Evolutionary conservation across 306 rosid genomes (phyloP), one percentile per base, ranked within the genome.

Genomic region (Medicago ruthenica): DNA sequence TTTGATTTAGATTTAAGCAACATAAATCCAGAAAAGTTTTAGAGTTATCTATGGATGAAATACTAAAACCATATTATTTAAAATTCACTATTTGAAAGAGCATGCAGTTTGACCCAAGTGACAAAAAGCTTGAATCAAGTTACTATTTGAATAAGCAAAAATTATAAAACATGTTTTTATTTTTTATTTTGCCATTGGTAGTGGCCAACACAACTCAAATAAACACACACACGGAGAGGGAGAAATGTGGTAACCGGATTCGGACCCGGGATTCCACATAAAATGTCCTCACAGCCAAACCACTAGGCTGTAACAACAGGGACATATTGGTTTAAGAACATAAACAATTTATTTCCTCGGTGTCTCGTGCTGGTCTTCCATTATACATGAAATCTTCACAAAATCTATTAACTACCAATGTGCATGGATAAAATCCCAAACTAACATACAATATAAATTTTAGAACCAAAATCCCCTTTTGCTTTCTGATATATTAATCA

Each of bases 101-200:
- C 31, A n/a, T 73, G 21, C 34, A 65, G 67, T 70, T 79, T 50
- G 21, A 16, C 57, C 34, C 39, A 50, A 31, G 68, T 57, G 24
- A 65, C 44, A 22, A 22, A 48, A 34, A 37, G 63, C 31, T n/a
- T 50, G 57, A 50, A n/a, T 21, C 18, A 65, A 50, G 34, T 39
- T 24, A 50, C 44, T 9, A 20, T 22, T 21, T 53, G 44, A 58
- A 60, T 20, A 36, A 78, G 45, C 11, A 44, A 61, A 78, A 21
- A 37, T 13, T 9, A 5, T 6, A 59, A 7, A 37, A 47, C 11
- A 3, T 24, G n/a, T n/a, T n/a, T n/a, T n/a, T n/a, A n/a, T n/a
- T n/a, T n/a, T n/a, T n/a, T n/a, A n/a, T n/a, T n/a, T 24, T 24
- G 27, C 27, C 3, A 24, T 24, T 24, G 27, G 27, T 24, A 3